phyloP scores from a whole-genome alignment of 208 protist genomes.

The Acanthamoeba culbertsoni region DNA sequence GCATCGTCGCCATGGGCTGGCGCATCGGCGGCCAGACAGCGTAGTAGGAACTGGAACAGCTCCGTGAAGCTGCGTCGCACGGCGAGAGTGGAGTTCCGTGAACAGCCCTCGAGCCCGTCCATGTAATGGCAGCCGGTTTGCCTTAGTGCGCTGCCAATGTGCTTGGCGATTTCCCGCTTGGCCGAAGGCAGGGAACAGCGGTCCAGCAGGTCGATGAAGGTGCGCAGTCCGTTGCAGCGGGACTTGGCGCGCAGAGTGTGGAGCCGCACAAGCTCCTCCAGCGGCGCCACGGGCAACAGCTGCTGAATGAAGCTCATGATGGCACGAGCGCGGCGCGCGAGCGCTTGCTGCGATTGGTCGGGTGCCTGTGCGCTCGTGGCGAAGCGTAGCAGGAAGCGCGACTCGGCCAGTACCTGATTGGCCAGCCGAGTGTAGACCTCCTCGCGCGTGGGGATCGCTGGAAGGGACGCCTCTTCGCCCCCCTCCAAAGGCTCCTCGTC shows the following conservation, averaged over 20 bases:
- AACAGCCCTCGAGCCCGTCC: constrained; percentile 6
- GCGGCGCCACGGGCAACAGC: neutral
- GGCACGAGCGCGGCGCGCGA: neutral
- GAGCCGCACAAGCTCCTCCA: neutral
- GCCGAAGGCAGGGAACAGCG: constrained; percentile 6
- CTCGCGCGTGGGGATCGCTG: neutral
- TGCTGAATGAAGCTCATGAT: constrained; percentile 12
- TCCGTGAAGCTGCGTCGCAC: neutral
- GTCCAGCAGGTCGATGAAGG: constrained; percentile 13
- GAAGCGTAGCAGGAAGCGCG: neutral
- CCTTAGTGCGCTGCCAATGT: neutral
- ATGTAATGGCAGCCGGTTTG: neutral
- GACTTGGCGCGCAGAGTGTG: neutral
- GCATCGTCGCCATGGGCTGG: neutral
- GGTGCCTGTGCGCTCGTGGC: neutral
- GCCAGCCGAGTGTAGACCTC: neutral
- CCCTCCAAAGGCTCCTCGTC: too few relatives aligned
- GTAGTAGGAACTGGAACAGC: constrained; percentile 11
- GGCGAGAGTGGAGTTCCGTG: neutral
- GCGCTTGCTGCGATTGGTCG: neutral
- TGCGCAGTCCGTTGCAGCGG: neutral
- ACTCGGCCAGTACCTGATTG: neutral
- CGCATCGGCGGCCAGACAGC: neutral
- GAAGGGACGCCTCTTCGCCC: neutral
- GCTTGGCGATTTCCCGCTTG: constrained; percentile 8